phyloP scores from a whole-genome alignment of 352 stramenopile genomes.

The Globisporangium splendens region DNA sequence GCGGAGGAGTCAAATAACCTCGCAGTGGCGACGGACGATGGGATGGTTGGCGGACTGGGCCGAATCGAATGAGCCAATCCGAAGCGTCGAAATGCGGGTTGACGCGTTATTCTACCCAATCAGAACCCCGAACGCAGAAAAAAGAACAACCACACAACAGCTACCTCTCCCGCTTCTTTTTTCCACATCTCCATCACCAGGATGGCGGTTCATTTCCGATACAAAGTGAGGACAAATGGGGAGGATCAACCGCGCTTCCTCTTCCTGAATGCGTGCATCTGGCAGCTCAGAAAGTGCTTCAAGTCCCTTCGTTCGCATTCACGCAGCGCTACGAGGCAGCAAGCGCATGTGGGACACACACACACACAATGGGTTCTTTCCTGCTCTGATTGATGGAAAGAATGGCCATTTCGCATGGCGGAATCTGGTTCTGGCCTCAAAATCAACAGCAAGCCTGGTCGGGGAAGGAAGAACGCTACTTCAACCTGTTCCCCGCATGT shows the following conservation, averaged over 20 bases:
- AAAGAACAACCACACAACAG: slow-evolving; percentile 1
- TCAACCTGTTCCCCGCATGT: too few relatives aligned
- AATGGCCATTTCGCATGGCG: too few relatives aligned
- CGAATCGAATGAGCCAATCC: neutral
- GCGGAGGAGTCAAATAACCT: neutral
- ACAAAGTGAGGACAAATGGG: neutral
- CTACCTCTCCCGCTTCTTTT: slow-evolving; percentile 5
- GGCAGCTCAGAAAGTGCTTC: neutral
- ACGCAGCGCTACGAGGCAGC: neutral
- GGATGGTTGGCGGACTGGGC: neutral
- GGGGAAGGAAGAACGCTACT: too few relatives aligned
- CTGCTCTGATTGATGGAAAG: too few relatives aligned
- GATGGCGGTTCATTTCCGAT: neutral
- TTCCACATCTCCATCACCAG: neutral
- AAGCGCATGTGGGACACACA: too few relatives aligned
- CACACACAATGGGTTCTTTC: neutral
- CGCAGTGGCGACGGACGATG: neutral
- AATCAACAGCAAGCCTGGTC: too few relatives aligned
- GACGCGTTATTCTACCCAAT: neutral
- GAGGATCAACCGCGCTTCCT: neutral
- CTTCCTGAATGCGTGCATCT: neutral
- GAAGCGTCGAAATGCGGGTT: neutral
- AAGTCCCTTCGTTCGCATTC: neutral
- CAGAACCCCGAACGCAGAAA: neutral
- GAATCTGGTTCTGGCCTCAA: too few relatives aligned